Percentiles rank a stretch among this genome's conserved stretches.
Evolutionary conservation across 257 asterid genomes (phyloP).

Genomic region (Solanum sejunctum): DNA sequence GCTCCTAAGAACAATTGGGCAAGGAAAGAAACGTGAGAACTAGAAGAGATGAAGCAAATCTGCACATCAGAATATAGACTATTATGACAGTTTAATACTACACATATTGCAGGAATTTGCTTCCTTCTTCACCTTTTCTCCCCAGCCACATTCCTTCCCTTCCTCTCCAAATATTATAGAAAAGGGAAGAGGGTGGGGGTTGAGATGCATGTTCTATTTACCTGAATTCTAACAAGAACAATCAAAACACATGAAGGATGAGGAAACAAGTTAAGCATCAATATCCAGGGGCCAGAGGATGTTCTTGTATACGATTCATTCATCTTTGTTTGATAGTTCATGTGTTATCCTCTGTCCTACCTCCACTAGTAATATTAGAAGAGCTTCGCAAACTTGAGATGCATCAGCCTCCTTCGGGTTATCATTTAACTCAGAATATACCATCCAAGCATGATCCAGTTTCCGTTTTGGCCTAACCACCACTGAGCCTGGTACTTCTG

Average conservation of each 20-base stretch:
- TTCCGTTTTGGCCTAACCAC: slow-evolving; percentile 75
- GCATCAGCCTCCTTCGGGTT: slow-evolving; percentile 73
- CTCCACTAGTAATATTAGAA: slow-evolving; percentile 68
- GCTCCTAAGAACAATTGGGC: neutral
- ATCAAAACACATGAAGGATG: neutral
- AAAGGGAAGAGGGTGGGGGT: neutral
- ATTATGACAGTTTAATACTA: neutral
- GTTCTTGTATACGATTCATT: slow-evolving; percentile 14
- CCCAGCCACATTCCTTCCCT: neutral
- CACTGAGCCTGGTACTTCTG: slow-evolving; percentile 92
- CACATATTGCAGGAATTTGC: neutral
- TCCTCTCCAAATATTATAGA: neutral
- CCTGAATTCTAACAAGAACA: neutral
- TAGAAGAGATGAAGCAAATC: neutral
- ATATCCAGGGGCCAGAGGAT: neutral
- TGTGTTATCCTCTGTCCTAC: slow-evolving; percentile 42
- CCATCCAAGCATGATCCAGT: slow-evolving; percentile 99
- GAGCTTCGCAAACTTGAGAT: slow-evolving; percentile 92
- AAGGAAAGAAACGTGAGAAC: neutral
- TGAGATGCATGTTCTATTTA: neutral
- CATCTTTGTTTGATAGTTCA: slow-evolving; percentile 31
- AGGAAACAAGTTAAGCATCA: neutral
- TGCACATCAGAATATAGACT: neutral
- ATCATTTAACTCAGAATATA: slow-evolving; percentile 63
- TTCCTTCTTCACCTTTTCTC: neutral